Evolutionary conservation across 2,329 filamentous ascomycete species (phyloP), one percentile per base, ranked within the genome.

Genomic region (Fusarium sp.): DNA sequence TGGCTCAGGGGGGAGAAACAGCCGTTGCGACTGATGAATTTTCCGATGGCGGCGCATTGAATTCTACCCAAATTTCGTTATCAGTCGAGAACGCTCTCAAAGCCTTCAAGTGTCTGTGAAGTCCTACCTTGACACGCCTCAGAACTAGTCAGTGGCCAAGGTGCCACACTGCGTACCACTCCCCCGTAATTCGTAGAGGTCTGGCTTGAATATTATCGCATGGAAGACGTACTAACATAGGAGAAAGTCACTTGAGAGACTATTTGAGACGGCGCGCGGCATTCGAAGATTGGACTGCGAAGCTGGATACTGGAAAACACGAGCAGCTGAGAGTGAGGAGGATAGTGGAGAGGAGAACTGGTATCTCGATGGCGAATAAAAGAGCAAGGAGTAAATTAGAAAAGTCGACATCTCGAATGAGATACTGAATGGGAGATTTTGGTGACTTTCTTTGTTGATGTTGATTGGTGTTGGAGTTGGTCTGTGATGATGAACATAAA

Each of bases 1-100:
- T 19, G 21, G 5, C 79, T 76, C 21, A 80, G 78, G 31, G 73
- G 73, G 83, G 10, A 80, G 80, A 18, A 4, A 80, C 74, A 7
- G 79, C 79, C 27, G 77, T 84, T 44, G 74, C 78, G 12, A 76
- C 80, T 2, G 77, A 77, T n/a, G 80, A 82, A 0, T 16, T 52
- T 31, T 4, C 10, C 10, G 11, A 25, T 7, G 14, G 9, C 1
- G 11, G 6, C 6, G n/a, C 16, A 18, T 21, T 1, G 7, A 2
- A 4, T 1, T 27, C 19, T 52, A 7, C 2, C 9, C 1, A n/a
- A 5, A 7, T 21, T n/a, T n/a, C n/a, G n/a, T n/a, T n/a, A 18
- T 21, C 9, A 25, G 18, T 7, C 14, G 4, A 14, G 6, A 19
- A 52, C 5, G 33, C 33, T 25, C 14, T 1, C 2, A 9, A 35